Evolutionary conservation across 1,284 basidiomycete species (phyloP).

Genomic region (Cryptococcus sp.): DNA sequence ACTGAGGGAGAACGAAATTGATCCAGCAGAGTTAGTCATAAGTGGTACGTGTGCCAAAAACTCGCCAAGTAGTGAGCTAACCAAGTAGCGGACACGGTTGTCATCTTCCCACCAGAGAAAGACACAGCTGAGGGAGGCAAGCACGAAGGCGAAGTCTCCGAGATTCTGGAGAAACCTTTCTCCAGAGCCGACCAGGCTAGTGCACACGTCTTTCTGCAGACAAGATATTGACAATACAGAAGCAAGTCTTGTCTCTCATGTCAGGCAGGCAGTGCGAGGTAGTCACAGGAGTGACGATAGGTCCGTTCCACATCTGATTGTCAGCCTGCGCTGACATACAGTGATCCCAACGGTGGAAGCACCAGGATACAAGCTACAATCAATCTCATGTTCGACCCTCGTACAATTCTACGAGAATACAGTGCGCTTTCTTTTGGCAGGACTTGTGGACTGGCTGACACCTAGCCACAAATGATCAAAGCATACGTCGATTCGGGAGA

Average conservation of each 20-base stretch:
- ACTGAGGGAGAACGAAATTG: constrained; percentile 65
- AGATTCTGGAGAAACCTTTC: constrained; percentile 74
- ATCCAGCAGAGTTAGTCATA: constrained; percentile 91
- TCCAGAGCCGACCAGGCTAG: constrained; percentile 69
- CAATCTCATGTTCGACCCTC: constrained; percentile 74
- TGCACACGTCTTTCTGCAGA: neutral
- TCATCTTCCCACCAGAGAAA: constrained; percentile 70
- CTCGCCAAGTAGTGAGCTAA: neutral
- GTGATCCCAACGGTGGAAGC: constrained; percentile 78
- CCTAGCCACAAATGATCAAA: constrained; percentile 55
- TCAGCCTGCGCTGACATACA: constrained; percentile 27
- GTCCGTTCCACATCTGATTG: constrained; percentile 50
- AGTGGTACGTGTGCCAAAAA: constrained; percentile 56
- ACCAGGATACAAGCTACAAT: constrained; percentile 83
- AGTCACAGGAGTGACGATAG: constrained; percentile 80
- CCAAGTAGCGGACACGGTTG: constrained; percentile 77
- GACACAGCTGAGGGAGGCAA: constrained; percentile 49
- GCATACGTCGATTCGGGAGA: constrained; percentile 87
- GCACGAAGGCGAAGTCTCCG: constrained; percentile 32
- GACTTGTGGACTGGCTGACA: neutral
- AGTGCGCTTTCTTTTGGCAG: constrained; percentile 31
- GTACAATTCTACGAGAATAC: constrained; percentile 75
- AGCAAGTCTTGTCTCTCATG: constrained; percentile 75
- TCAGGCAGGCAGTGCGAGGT: constrained; percentile 82
- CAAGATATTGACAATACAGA: neutral